A percentile compares a stretch with the other conserved stretches of the same genome.
These are phyloP conservation scores for Marchantia paleacea DNA, from an alignment of 225 moss, liverwort and hornwort genomes.

Conservation along the genomic window DNA sequence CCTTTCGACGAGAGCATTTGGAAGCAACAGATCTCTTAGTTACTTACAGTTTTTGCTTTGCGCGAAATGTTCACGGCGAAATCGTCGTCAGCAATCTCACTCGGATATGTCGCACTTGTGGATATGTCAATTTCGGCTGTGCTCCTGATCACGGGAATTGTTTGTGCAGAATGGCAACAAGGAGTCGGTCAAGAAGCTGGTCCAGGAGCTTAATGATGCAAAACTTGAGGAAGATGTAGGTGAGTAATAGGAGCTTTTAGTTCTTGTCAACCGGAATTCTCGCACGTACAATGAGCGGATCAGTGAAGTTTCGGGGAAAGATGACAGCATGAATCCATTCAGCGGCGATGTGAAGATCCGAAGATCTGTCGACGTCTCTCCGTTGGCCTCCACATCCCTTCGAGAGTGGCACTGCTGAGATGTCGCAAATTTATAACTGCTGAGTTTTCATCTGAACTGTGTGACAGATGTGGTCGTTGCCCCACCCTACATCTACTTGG, in stretches of 20 bases:
- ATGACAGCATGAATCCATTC: not conserved
- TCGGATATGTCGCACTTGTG: no score
- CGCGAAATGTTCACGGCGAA: not conserved
- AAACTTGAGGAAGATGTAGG: conserved; percentile 77
- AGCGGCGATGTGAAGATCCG: not conserved
- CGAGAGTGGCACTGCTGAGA: not conserved
- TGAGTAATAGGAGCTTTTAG: conserved; percentile 6
- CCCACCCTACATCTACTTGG: conserved; percentile 75
- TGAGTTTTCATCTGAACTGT: not conserved
- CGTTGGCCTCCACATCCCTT: not conserved
- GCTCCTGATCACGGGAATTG: no score
- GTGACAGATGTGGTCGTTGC: conserved; percentile 64
- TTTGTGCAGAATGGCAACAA: conserved; percentile 70
- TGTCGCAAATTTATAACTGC: not conserved
- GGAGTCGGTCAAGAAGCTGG: conserved; percentile 73
- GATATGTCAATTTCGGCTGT: not conserved
- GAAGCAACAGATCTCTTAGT: not conserved
- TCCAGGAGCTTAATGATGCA: conserved; percentile 71
- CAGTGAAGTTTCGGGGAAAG: not conserved
- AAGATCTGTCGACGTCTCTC: not conserved
- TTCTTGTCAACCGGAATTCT: not conserved
- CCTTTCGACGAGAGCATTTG: not conserved
- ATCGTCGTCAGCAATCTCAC: not conserved
- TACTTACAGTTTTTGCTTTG: not conserved
- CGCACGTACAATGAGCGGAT: not conserved